These are phyloP conservation scores for Lasiosphaeria ovina DNA, from an alignment of 495 filamentous ascomycete species.

Conservation along the genomic window DNA sequence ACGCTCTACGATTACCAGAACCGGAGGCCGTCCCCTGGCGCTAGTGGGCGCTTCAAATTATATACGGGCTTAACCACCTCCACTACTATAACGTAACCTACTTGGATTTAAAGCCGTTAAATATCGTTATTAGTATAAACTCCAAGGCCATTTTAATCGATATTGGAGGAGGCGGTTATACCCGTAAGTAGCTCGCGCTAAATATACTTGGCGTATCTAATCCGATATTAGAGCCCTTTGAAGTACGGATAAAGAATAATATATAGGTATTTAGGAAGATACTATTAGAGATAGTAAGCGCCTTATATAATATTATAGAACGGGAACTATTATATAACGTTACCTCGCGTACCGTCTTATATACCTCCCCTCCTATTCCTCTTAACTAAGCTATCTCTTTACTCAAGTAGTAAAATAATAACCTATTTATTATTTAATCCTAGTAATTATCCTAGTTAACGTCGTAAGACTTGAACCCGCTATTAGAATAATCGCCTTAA, in stretches of 20 bases:
- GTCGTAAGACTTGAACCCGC: too few species aligned
- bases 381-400: too few species aligned
- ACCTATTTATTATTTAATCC: too few species aligned
- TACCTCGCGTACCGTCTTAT: neutral
- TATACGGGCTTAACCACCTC: constrained; percentile 21
- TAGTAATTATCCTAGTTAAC: too few species aligned
- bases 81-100: constrained; percentile 30
- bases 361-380: neutral
- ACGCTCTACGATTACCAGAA: neutral
- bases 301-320: constrained; percentile 2
- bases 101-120: constrained; percentile 39
- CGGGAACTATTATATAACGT: neutral
- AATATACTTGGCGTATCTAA: constrained; percentile 11
- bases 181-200: constrained; percentile 25
- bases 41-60: constrained; percentile 32
- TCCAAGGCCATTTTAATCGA: constrained; percentile 34
- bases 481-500: too few species aligned
- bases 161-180: constrained; percentile 36
- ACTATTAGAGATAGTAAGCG: neutral
- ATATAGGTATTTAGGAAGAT: constrained; percentile 2
- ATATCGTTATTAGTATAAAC: constrained; percentile 30
- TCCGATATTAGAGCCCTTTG: neutral
- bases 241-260: constrained; percentile 1
- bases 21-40: constrained; percentile 4
- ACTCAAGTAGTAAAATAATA: too few species aligned